Evolutionary conservation across 1,139 yeast genomes (phyloP).

Genomic region (Petasospora fabianii): DNA sequence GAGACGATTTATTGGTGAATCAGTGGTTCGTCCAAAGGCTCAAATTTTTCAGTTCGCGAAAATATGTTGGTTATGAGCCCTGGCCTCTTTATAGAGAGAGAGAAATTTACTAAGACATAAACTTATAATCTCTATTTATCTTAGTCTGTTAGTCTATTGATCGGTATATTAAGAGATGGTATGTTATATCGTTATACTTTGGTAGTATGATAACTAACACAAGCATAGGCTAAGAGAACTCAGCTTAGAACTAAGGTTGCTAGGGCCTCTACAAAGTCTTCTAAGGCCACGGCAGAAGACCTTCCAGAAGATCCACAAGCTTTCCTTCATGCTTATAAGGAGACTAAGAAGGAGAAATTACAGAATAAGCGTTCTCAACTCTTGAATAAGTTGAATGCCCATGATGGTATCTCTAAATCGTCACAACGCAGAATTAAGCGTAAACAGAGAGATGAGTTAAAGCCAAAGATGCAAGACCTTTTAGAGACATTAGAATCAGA

Average conservation of each 20-base stretch:
- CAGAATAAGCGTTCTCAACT: conserved; percentile 33
- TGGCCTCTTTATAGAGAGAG: too few species aligned
- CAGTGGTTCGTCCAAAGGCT: conserved; percentile 1
- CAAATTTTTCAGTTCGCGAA: conserved; percentile 12
- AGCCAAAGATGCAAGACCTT: conserved; percentile 64
- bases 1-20: too few species aligned
- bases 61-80: conserved; percentile 7
- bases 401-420: conserved; percentile 55
- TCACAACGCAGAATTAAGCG: conserved; percentile 63
- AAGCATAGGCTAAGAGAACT: conserved; percentile 35
- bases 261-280: conserved; percentile 32
- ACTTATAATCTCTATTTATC: too few species aligned
- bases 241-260: conserved; percentile 35
- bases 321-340: conserved; percentile 49
- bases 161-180: neutral
- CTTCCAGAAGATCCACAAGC: conserved; percentile 42
- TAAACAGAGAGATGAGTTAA: conserved; percentile 56
- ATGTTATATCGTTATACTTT: conserved; percentile 1
- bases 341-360: conserved; percentile 53
- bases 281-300: conserved; percentile 12
- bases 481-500: conserved; percentile 44
- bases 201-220: conserved; percentile 2
- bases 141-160: neutral
- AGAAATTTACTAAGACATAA: too few species aligned
- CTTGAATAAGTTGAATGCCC: conserved; percentile 30